These are phyloP conservation scores for Aureobasidium sp. DNA, from an alignment of 2,329 filamentous ascomycete genomes.

Conservation along the genomic window DNA sequence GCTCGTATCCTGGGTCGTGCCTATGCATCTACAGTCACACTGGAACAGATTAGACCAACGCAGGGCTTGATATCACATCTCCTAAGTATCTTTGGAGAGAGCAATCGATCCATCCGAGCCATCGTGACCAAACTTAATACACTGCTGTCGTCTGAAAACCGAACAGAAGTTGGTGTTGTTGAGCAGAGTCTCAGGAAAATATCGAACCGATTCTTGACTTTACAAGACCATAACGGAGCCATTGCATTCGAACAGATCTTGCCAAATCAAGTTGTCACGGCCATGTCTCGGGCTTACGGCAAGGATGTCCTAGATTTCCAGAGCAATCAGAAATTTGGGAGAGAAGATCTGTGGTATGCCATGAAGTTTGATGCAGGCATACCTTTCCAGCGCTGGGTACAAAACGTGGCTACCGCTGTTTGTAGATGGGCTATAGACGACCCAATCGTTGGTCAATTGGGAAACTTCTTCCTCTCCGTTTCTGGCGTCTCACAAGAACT, in stretches of 20 bases:
- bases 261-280: conserved; percentile 22
- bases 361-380: conserved; percentile 17
- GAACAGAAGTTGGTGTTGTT: conserved; percentile 38
- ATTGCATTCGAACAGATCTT: conserved; percentile 27
- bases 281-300: conserved; percentile 23
- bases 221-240: conserved; percentile 20
- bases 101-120: neutral
- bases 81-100: neutral
- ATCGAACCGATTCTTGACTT: conserved; percentile 19
- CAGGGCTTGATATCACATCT: neutral
- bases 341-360: conserved; percentile 19
- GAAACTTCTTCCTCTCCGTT: neutral
- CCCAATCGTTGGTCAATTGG: conserved; percentile 61
- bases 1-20: conserved; percentile 76
- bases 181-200: conserved; percentile 33
- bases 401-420: conserved; percentile 22
- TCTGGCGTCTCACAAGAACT: conserved; percentile 8
- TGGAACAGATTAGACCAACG: conserved; percentile 26
- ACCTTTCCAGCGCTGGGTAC: conserved; percentile 24
- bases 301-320: conserved; percentile 19
- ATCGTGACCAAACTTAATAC: conserved; percentile 4
- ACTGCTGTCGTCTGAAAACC: conserved; percentile 28
- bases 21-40: conserved; percentile 51
- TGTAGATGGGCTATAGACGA: conserved; percentile 54
- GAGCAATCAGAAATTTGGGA: neutral